A percentile compares a stretch with the other conserved stretches of the same genome.
Evolutionary conservation across 192 early-diverging fungal species (phyloP).

Genomic region (Spizellomyces punctatus): DNA sequence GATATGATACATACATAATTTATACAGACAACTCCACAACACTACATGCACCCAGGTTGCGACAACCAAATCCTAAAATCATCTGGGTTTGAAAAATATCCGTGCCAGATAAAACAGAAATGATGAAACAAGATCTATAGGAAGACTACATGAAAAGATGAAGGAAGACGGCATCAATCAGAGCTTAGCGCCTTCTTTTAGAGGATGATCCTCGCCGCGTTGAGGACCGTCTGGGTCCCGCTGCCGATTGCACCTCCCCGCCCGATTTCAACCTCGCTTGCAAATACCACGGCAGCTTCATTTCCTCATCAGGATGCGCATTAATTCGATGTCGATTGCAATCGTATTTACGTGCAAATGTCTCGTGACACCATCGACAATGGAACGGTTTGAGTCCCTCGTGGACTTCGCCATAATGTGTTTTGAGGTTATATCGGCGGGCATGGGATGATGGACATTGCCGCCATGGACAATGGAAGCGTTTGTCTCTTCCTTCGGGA

Average conservation of each 20-base stretch:
- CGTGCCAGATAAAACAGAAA: too few relatives aligned
- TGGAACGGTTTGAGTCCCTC: neutral
- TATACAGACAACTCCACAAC: too few relatives aligned
- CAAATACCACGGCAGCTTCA: neutral
- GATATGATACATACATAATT: too few relatives aligned
- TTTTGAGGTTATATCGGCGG: conserved; percentile 18
- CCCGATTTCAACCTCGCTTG: neutral
- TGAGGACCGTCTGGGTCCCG: neutral
- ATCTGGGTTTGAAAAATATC: too few relatives aligned
- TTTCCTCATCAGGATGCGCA: neutral
- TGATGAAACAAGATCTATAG: too few relatives aligned
- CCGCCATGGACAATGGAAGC: conserved; percentile 6
- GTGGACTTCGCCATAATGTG: conserved; percentile 7
- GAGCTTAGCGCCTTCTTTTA: neutral
- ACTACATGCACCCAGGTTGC: too few relatives aligned
- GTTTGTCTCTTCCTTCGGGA: neutral
- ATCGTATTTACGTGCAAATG: conserved; percentile 18
- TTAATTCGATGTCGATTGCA: conserved; percentile 15
- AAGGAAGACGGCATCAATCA: neutral
- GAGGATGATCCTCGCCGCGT: neutral
- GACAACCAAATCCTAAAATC: too few relatives aligned
- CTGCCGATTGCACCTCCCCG: neutral
- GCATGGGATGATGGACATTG: neutral
- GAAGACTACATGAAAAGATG: neutral
- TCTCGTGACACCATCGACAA: conserved; percentile 1